Percentiles rank a stretch among this genome's conserved stretches.
Evolutionary conservation across 2,329 filamentous ascomycete species (phyloP).

Genomic region (Dothideomycetes sp.): DNA sequence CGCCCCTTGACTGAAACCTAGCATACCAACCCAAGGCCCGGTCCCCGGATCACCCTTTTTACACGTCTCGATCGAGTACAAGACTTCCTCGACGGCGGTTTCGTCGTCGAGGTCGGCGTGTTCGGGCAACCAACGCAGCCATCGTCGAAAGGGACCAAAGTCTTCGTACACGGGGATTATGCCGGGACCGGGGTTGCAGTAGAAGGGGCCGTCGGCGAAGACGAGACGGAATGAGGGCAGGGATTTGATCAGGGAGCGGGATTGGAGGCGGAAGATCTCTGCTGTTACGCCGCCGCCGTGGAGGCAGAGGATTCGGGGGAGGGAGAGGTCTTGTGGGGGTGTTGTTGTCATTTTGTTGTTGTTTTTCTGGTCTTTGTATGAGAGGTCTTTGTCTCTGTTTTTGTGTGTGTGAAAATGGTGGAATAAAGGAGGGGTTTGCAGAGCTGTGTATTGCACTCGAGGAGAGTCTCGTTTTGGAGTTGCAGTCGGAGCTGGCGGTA

Average conservation of each 20-base stretch:
- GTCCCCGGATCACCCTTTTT: conserved; percentile 37
- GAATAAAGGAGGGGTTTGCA: no score
- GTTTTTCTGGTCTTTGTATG: no score
- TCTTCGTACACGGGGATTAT: conserved; percentile 57
- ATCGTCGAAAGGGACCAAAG: conserved; percentile 55
- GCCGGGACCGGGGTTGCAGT: conserved; percentile 51
- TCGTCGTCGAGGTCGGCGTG: conserved; percentile 47
- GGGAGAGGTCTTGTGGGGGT: conserved; percentile 16
- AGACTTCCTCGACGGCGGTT: conserved; percentile 37
- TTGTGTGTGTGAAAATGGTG: no score
- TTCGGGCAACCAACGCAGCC: conserved; percentile 54
- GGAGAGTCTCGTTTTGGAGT: no score
- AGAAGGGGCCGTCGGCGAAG: conserved; percentile 62
- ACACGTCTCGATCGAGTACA: conserved; percentile 35
- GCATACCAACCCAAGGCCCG: conserved; percentile 41
- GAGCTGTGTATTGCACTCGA: no score
- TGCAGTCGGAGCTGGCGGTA: no score
- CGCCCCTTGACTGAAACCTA: conserved; percentile 44
- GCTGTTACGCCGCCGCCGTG: conserved; percentile 69
- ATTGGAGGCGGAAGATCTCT: conserved; percentile 59
- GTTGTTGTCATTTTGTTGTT: background rate
- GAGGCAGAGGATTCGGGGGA: conserved; percentile 66
- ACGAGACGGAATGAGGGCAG: conserved; percentile 60
- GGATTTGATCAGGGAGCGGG: conserved; percentile 44
- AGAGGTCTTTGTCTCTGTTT: no score